Evolutionary conservation across 208 protist genomes (phyloP), one percentile per base, ranked within the genome.

Genomic region (Blastocrithidia nonstop): DNA sequence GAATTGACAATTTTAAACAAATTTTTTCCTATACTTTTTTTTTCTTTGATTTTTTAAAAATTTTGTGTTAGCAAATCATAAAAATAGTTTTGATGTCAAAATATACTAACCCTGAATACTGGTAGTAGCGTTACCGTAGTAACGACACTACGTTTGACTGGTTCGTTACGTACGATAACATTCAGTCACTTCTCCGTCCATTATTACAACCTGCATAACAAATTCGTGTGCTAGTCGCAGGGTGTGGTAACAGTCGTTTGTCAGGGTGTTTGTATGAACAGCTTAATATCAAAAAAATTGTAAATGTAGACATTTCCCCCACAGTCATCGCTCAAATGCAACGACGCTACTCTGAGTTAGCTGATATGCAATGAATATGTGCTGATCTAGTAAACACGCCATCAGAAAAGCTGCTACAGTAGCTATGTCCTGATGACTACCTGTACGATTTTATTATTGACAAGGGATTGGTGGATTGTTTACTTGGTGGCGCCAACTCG

Each of bases 131-230:
- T n/a, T 94, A 94, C 38, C 82, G 85, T 37, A 87, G 76, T 48
- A 85, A 69, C 33, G 83, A 90, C 61, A 89, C 82, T 7, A 94
- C 75, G 37, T 94, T 92, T 40, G 87, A 94, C 25, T 94, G 87
- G 87, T 94, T 87, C 54, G 51, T 90, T 17, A 86, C 73, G 23
- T 94, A 74, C 45, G 87, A 93, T 36, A 84, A 72, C 25, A 60
- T 92, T n/a, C 76, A 90, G 53, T 48, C 71, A 3, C 67, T 89
- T 25, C 39, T 94, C 0, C 45, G 60, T 23, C 79, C 77, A 0
- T 54, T 92, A 9, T 48, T 89, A 26, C 73, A 87, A 50, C 75
- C 82, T 0, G 74, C 77, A 0, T 66, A 85, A 41, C 69, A 86
- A 49, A 67, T 90, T 7, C 78, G 82, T 7, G 69, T 88, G 11